Conservation (phyloP, 2,329 filamentous ascomycete genomes). For the Trichoderma sp. region DNA sequence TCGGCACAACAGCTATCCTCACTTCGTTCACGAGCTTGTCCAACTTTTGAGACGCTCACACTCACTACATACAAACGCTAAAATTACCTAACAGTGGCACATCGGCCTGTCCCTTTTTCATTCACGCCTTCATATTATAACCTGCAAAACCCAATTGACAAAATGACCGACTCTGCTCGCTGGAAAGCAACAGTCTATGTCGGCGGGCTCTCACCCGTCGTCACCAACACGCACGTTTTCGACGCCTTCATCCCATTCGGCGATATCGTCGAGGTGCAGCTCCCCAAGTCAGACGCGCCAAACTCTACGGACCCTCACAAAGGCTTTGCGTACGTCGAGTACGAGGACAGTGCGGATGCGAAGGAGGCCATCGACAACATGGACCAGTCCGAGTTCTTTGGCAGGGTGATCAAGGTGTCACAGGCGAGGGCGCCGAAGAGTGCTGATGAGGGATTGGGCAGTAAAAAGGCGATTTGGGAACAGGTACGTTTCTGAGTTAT, state of each 20-base stretch:
- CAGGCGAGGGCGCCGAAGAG: conserved; percentile 91
- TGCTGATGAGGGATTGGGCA: conserved; percentile 81
- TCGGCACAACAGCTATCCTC: not conserved
- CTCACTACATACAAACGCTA: not conserved
- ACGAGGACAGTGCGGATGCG: conserved; percentile 80
- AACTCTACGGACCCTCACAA: conserved; percentile 79
- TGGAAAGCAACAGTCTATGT: conserved; percentile 93
- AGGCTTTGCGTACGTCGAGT: conserved; percentile 97
- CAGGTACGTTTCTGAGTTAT: conserved; percentile 62
- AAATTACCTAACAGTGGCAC: not conserved
- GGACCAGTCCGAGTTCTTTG: conserved; percentile 95
- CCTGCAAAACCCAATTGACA: not conserved
- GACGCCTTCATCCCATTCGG: conserved; percentile 97
- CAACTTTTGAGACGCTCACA: not conserved
- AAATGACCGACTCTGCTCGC: conserved; percentile 79
- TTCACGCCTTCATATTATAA: no score
- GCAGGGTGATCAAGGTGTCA: conserved; percentile 87
- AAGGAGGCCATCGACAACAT: conserved; percentile 98
- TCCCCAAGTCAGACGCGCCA: conserved; percentile 84
- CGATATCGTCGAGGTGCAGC: conserved; percentile 86
- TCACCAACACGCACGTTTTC: conserved; percentile 73
- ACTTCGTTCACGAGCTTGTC: not conserved
- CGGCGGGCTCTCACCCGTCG: conserved; percentile 78
- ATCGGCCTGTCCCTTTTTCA: not conserved
- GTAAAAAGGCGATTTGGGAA: conserved; percentile 94